These are phyloP conservation scores for Penicillium herquei DNA, from an alignment of 495 filamentous ascomycete genomes.

Conservation along the genomic window DNA sequence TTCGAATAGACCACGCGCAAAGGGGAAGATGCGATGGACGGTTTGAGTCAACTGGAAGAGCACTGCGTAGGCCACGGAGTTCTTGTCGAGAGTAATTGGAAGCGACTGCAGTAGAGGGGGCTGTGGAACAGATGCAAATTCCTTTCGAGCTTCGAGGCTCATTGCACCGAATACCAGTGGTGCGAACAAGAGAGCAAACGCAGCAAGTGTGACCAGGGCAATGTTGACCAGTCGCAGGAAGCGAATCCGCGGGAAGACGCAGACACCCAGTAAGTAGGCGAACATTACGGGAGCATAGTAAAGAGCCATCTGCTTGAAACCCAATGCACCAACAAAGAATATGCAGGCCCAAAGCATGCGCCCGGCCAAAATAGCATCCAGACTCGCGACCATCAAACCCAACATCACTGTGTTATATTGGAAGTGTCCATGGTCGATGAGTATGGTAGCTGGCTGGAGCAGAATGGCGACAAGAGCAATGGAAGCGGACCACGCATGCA, in stretches of 20 bases:
- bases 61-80: constrained; percentile 65
- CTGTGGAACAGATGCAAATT: constrained; percentile 41
- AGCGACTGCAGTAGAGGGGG: constrained; percentile 60
- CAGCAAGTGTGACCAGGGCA: constrained; percentile 64
- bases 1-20: constrained; percentile 90
- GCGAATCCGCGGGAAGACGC: constrained; percentile 71
- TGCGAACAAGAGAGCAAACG: constrained; percentile 71
- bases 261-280: constrained; percentile 84
- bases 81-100: constrained; percentile 56
- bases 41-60: constrained; percentile 77
- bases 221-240: constrained; percentile 71
- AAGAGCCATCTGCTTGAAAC: constrained; percentile 98
- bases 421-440: constrained; percentile 98
- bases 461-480: constrained; percentile 86
- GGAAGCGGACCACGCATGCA: constrained; percentile 73
- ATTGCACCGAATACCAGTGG: constrained; percentile 65
- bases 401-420: constrained; percentile 99
- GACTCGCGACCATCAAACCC: constrained; percentile 77
- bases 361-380: constrained; percentile 83
- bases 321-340: constrained; percentile 90
- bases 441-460: constrained; percentile 86
- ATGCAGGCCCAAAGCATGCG: constrained; percentile 82
- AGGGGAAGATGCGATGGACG: constrained; percentile 89
- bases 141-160: constrained; percentile 26
- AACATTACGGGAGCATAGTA: constrained; percentile 95